Evolutionary conservation across 129 eudicot species (phyloP), one percentile per base, ranked within the genome.

Genomic region (Solidago caesia): DNA sequence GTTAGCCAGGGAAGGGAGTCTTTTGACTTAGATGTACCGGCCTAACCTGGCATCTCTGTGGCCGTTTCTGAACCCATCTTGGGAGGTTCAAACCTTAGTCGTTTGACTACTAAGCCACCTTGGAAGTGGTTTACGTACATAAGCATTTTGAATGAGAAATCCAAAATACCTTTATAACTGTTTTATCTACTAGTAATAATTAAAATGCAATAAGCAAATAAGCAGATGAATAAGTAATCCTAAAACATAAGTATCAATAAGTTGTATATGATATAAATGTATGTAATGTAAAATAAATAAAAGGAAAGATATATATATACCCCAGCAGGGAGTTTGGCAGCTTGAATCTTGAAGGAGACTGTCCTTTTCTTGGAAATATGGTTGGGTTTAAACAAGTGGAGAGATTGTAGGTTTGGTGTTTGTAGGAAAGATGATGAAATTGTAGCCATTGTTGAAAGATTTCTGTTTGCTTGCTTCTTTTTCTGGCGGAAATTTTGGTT

Each of bases 311-410:
- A 13, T 48, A 33, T 25, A 33, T 33, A 8, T 89, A 92, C 98
- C 47, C 98, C 98, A 62, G 90, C 81, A 47, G 98, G 98, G 78
- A 89, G 82, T 85, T 92, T 92, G 60, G 92, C 95, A 58, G 98
- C 96, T 80, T 82, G 86, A 73, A 89, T 68, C 60, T 79, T 89
- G 85, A 92, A 82, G 67, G 76, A 60, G 66, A 67, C 52, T 1
- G 21, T 10, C 27, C 58, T 79, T 57, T 46, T 79, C 29, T 44
- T 73, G 56, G 79, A 47, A 39, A 79, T 73, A 57, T 57, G 69
- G 47, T 47, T 59, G 70, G 83, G 66, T 73, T 79, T 73, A 65
- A 57, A 59, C 57, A 67, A 58, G 64, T 72, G 68, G 45, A 68
- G 49, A 6, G 68, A 79, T 5, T 8, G 74, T 56, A 39, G 79